These are phyloP conservation scores for Auxenochlorella protothecoides DNA, from an alignment of 139 green algal species.

Conservation along the genomic window DNA sequence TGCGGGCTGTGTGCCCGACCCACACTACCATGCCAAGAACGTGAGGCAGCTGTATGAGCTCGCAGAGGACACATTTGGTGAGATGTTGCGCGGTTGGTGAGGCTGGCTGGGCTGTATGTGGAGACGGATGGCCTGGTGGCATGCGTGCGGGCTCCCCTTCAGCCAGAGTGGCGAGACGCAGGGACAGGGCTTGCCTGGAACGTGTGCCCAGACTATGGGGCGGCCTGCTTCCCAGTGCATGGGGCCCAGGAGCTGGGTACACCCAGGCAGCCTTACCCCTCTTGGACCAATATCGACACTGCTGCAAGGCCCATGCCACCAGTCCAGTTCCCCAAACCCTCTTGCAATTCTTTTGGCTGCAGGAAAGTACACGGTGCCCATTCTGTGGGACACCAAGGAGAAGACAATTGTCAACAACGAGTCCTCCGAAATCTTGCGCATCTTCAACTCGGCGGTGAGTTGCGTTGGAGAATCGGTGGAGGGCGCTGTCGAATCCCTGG, in stretches of 20 bases:
- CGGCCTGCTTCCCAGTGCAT: neutral
- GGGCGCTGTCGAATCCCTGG: neutral
- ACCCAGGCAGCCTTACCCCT: neutral
- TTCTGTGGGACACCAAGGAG: conserved; percentile 89
- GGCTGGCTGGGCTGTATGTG: no score
- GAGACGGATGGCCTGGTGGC: no score
- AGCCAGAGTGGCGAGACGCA: neutral
- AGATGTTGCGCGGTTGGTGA: neutral
- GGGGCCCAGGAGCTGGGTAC: neutral
- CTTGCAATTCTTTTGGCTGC: neutral
- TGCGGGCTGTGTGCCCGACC: conserved; percentile 65
- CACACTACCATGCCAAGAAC: conserved; percentile 51
- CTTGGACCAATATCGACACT: neutral
- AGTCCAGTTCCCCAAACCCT: no score
- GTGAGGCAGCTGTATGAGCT: conserved; percentile 79
- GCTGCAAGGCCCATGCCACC: no score
- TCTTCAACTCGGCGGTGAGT: conserved; percentile 60
- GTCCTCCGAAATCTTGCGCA: conserved; percentile 79
- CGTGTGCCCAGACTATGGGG: conserved; percentile 3
- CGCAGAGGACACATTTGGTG: conserved; percentile 47
- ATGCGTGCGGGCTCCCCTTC: no score
- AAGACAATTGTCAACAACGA: conserved; percentile 96
- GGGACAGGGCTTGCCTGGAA: neutral
- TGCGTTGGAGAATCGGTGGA: neutral
- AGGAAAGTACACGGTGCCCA: conserved; percentile 84